phyloP scores from a whole-genome alignment of 1,139 yeast species.

The Candida tropicalis region DNA sequence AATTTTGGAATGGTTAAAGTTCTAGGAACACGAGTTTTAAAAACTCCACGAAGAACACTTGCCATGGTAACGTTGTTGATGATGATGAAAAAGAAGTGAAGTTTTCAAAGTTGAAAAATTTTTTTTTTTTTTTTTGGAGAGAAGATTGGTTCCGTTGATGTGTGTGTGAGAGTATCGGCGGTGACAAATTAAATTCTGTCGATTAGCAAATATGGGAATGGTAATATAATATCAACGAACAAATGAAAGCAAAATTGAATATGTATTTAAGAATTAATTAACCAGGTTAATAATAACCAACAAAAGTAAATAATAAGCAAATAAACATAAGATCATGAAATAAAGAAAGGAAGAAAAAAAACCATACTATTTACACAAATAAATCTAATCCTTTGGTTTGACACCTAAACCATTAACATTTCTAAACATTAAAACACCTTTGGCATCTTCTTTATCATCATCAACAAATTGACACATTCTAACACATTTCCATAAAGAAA shows the following conservation, averaged over 20 bases:
- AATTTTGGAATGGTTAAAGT: not conserved
- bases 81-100: not conserved
- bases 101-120: not conserved
- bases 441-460: constrained; percentile 57
- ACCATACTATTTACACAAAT: constrained; percentile 2
- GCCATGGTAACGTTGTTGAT: constrained; percentile 12
- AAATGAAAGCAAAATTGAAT: no score
- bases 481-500: constrained; percentile 67
- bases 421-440: constrained; percentile 67
- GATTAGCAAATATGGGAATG: no score
- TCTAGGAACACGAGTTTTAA: constrained; percentile 8
- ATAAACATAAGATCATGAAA: constrained; percentile 11
- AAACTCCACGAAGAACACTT: constrained; percentile 19
- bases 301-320: not conserved
- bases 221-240: no score
- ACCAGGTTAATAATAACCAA: not conserved
- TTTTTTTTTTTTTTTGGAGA: constrained; percentile 4
- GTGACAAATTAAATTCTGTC: no score
- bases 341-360: no score
- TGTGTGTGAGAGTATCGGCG: no score
- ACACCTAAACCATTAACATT: constrained; percentile 55
- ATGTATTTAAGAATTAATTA: no score
- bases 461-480: constrained; percentile 84
- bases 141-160: no score
- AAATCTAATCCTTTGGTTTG: constrained; percentile 35